Conservation (phyloP, 257 asterid species). For the Solanum dulcamara region DNA sequence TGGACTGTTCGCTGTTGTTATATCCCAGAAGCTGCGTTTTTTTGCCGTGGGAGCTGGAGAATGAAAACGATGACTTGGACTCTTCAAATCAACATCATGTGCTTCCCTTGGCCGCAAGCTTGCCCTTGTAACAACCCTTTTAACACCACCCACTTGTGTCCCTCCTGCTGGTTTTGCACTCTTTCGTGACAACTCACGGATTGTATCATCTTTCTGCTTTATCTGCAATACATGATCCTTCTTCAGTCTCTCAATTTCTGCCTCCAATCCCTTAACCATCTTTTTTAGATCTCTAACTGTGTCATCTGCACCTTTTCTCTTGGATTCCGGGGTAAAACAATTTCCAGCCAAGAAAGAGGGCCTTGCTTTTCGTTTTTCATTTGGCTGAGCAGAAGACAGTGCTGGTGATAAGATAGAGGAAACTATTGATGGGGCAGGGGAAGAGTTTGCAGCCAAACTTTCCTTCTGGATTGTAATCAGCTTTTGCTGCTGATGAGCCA, state of each 20-base stretch:
- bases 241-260: constrained; percentile 41
- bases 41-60: constrained; percentile 55
- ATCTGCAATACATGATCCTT: constrained; percentile 40
- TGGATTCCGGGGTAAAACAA: constrained; percentile 51
- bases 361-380: constrained; percentile 24
- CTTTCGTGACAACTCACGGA: constrained; percentile 30
- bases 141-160: constrained; percentile 17
- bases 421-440: constrained; percentile 32
- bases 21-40: constrained; percentile 59
- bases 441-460: constrained; percentile 38
- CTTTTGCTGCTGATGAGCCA: constrained; percentile 51
- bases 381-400: constrained; percentile 20
- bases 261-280: constrained; percentile 33
- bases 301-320: constrained; percentile 24
- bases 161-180: constrained; percentile 22
- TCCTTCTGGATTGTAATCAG: constrained; percentile 41
- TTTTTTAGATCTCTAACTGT: constrained; percentile 19
- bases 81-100: constrained; percentile 24
- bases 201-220: constrained; percentile 33
- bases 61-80: constrained; percentile 26
- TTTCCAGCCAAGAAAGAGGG: constrained; percentile 32
- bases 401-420: constrained; percentile 33
- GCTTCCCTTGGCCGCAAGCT: constrained; percentile 20
- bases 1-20: constrained; percentile 45
- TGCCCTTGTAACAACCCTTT: constrained; percentile 22